phyloP scores from a whole-genome alignment of 768 basidiomycete species.

The Mrakia gelida region DNA sequence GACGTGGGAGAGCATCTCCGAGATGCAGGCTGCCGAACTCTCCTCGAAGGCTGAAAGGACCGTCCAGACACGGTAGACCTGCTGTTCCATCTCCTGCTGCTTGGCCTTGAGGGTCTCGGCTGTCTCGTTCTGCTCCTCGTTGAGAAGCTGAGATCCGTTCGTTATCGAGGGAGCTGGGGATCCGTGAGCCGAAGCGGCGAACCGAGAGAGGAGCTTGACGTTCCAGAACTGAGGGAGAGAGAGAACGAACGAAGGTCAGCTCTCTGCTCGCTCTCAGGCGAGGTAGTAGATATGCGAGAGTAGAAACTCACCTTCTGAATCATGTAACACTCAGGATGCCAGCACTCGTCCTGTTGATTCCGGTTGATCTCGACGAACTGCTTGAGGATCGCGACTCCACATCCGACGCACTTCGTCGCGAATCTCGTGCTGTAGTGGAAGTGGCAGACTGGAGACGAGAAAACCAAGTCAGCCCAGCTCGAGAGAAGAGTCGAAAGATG shows the following conservation, averaged over 20 bases:
- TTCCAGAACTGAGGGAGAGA: conserved; percentile 82
- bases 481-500: background rate
- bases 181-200: conserved; percentile 42
- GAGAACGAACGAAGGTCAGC: conserved; percentile 11
- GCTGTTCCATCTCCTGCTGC: conserved; percentile 90
- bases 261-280: background rate
- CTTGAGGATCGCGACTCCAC: conserved; percentile 93
- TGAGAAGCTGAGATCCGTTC: background rate
- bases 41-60: conserved; percentile 97
- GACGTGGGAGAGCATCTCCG: conserved; percentile 96
- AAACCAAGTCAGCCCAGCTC: background rate
- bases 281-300: background rate
- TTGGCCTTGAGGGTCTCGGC: conserved; percentile 76
- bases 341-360: conserved; percentile 96
- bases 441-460: conserved; percentile 61
- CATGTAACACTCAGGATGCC: conserved; percentile 99
- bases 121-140: conserved; percentile 66
- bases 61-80: conserved; percentile 98
- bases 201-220: conserved; percentile 59
- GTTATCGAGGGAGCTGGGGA: conserved; percentile 43
- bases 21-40: conserved; percentile 97
- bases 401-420: conserved; percentile 97
- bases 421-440: conserved; percentile 99
- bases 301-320: conserved; percentile 78
- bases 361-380: conserved; percentile 99